Conservation (phyloP, 2,329 filamentous ascomycete species). For the Aspergillus latus region DNA sequence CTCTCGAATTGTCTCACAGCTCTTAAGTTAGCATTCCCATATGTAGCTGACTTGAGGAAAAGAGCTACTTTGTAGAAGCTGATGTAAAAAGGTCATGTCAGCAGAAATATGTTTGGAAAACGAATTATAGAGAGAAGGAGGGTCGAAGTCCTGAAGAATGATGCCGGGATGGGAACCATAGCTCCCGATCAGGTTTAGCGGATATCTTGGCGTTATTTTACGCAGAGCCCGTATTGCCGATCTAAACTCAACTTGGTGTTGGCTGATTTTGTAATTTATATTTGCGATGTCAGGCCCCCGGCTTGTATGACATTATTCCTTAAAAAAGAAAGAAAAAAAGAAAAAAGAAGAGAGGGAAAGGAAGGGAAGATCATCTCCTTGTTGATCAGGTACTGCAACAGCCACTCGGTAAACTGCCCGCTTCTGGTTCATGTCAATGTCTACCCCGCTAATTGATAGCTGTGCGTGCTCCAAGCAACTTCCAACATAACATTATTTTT, state of each 20-base stretch:
- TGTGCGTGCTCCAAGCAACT: background rate
- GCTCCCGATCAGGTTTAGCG: conserved; percentile 3
- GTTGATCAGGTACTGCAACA: background rate
- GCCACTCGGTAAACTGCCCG: background rate
- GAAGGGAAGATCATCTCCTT: background rate
- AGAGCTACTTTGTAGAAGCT: background rate
- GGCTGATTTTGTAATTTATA: no score
- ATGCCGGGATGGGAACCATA: background rate
- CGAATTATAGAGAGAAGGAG: background rate
- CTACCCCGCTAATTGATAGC: background rate
- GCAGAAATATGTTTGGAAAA: background rate
- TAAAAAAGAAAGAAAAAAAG: no score
- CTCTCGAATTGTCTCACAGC: background rate
- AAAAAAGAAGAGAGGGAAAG: no score
- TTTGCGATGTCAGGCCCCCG: no score
- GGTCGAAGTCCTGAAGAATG: background rate
- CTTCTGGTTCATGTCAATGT: background rate
- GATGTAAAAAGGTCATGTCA: background rate
- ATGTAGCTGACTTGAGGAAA: background rate
- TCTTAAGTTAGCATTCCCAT: conserved; percentile 1
- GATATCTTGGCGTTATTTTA: conserved; percentile 8
- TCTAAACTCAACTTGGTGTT: background rate
- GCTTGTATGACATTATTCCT: no score
- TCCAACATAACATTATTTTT: background rate
- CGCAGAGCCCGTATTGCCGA: background rate